Evolutionary conservation across 768 basidiomycete species (phyloP), one percentile per base, ranked within the genome.

Genomic region (Cyathus striatus): DNA sequence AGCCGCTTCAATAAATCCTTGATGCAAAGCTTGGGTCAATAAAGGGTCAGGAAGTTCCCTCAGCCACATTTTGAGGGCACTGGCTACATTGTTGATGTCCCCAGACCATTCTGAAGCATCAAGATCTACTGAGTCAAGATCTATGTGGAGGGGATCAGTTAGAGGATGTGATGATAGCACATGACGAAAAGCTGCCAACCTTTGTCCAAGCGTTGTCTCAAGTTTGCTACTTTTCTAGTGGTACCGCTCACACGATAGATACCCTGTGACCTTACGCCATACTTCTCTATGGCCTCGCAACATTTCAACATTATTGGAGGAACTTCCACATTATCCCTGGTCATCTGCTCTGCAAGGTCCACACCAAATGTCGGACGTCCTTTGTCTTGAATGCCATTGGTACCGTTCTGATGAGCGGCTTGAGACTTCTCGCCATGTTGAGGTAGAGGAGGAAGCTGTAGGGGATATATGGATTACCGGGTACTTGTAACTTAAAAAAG

Each of bases 81-180:
- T 89, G n/a, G 96, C 78, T 40, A 98, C 86, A 47, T 90, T 92
- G 68, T 95, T 97, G 65, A 98, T 93, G 60, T 99, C 96, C 14
- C 81, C 75, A 24, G 87, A 79, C 89, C 93, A 93, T 60, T 98
- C 95, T 3, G 87, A 79, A 5, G 83, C 72, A 58, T 92, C 81
- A 40, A 99, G 70, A 63, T 98, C 85, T 25, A 93, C 88, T 1
- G 81, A 72, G 14, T 96, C 89, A 37, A 97, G 64, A 61, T 97
- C 95, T 73, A 59, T 36, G 38, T 36, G 57, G 41, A 41, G 45
- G 40, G 25, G 17, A 41, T 27, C 39, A 32, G 23, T 22, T 46
- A 32, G 9, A 12, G 21, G n/a, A 41, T 22, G 18, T 27, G 37
- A 12, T 32, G 20, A 25, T 32, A 25, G 36, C 23, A 21, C 40